Base-by-base conservation (phyloP, 2,329 filamentous ascomycete genomes). In the Trichoderma koningii region DNA sequence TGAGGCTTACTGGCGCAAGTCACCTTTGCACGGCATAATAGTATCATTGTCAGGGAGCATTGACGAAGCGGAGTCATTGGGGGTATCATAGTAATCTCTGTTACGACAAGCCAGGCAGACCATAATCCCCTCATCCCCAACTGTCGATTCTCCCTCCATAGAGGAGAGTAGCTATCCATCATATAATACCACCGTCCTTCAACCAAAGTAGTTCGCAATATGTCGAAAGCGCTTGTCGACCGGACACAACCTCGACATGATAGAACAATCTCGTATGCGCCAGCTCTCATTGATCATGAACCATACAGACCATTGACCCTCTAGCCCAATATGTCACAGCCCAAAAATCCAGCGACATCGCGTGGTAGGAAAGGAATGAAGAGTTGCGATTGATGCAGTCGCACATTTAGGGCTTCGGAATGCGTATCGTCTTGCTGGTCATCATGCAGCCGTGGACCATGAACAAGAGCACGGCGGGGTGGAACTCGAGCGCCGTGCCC, bases 341-440 rank as follows among this genome's bases (percentile, higher is more conserved):
- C 41, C 59, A 50, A 47, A 47, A 55, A 63, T 63, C 59, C 59
- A 63, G 59, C 21, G 19, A 63, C 50, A 63, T 50, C 10, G n/a
- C 55, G 48, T 47, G 47, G 53, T 23, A 56, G 30, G 47, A 45
- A 61, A 30, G 34, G 30, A 52, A 30, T 38, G 38, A 42, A 56
- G 44, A 34, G 38, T 28, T 19, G 59, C 34, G 17, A 55, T 21
- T 30, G 28, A 21, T 30, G 5, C 34, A 12, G 62, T 23, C 23
- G 21, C 42, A 21, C 45, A 23, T 21, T 76, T 78, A 89, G 65
- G 86, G 93, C 86, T 99, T 99, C 17, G 95, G 95, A 70, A 99
- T 93, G 76, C 95, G 92, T 73, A 99, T 87, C 38, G 88, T 94
- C 84, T 94, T 96, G 81, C 92, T 97, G 69, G 94, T 90, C 95